These are phyloP conservation scores for Lichina pygmaea DNA, from an alignment of 495 filamentous ascomycete species.

Conservation along the genomic window DNA sequence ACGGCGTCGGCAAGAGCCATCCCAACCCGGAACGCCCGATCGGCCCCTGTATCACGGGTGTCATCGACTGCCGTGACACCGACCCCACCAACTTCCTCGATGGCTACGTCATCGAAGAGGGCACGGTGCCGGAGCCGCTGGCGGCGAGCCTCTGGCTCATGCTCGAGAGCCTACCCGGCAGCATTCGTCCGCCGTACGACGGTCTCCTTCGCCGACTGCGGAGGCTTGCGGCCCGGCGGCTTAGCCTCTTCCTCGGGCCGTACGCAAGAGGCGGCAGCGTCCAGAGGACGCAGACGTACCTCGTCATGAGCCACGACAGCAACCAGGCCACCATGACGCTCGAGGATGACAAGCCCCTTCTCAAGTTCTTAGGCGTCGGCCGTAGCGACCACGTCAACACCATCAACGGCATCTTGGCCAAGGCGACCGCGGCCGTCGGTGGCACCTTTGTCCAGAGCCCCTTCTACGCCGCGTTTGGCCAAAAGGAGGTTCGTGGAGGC, in stretches of 20 bases:
- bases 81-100: constrained; percentile 32
- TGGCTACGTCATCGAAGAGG: constrained; percentile 39
- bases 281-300: constrained; percentile 32
- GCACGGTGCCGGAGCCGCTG: constrained; percentile 29
- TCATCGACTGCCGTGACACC: constrained; percentile 30
- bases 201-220: constrained; percentile 15
- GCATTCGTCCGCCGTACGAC: constrained; percentile 15
- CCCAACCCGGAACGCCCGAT: constrained; percentile 23
- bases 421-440: constrained; percentile 26
- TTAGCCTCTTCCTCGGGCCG: constrained; percentile 25
- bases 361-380: constrained; percentile 30
- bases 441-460: constrained; percentile 29
- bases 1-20: constrained; percentile 23
- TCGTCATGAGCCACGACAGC: constrained; percentile 47
- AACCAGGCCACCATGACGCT: constrained; percentile 33
- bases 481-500: constrained; percentile 17
- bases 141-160: constrained; percentile 26
- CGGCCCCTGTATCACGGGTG: constrained; percentile 36
- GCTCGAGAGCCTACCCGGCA: constrained; percentile 27
- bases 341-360: constrained; percentile 28
- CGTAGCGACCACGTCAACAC: constrained; percentile 24
- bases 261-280: constrained; percentile 26
- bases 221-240: constrained; percentile 19
- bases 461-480: constrained; percentile 23
- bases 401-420: constrained; percentile 21